Base-by-base conservation (phyloP, 768 basidiomycete genomes). In the Lenzites betulinus region DNA sequence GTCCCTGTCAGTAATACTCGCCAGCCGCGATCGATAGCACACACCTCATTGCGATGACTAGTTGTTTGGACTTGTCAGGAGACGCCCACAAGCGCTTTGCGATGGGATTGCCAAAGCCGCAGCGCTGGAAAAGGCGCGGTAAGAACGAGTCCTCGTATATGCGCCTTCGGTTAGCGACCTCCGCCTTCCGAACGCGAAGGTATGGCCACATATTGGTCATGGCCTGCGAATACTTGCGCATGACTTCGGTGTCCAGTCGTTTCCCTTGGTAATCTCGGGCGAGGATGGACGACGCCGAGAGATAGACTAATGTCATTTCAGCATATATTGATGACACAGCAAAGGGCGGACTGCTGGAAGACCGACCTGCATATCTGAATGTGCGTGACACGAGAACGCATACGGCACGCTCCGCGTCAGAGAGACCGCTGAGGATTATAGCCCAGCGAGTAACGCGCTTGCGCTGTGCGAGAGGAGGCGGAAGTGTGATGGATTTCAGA, bases 151-250 rank as follows among this genome's bases (percentile, higher is more conserved):
- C 57, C 9, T 72, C 63, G 66, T 83, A 88, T n/a, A 66, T 63
- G 3, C 58, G 56, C 54, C 73, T 78, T 41, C 82, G 76, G 18
- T 54, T 58, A 0, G 59, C 41, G 1, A 70, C 65, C 69, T 90
- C 87, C 13, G 66, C 62, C 58, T 76, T 66, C n/a, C 89, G 82
- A 22, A 75, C 66, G 26, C 71, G 72, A 35, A 90, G 77, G 69
- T 91, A 91, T 7, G 89, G 88, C 90, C 90, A 92, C 68, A 87
- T 76, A 63, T 91, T 84, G 1, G 79, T 83, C 73, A 79, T 84
- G 18, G 75, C 53, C 22, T 59, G 71, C 16, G 80, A 71, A 64
- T 82, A 73, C 12, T 70, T 68, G 46, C 72, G 59, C 49, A 83
- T 60, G 7, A 84, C 52, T 0, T 62, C 36, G 18, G 57, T 30